Conservation (phyloP, 2,329 filamentous ascomycete species). For the Ascochyta rabiei region DNA sequence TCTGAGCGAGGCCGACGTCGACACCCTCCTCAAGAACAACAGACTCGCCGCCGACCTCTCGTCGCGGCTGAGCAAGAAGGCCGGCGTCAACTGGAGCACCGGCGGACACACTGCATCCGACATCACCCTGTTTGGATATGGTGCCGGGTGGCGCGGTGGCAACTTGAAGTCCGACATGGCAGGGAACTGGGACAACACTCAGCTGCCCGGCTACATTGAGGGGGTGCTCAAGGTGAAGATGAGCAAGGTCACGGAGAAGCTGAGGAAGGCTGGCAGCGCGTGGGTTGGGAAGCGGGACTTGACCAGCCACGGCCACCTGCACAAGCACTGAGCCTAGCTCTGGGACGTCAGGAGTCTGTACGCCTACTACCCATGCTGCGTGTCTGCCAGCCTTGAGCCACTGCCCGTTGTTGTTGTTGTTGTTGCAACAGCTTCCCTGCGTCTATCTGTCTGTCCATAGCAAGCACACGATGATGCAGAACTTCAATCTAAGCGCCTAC, state of each 20-base stretch:
- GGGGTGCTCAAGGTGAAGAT: slow-evolving; percentile 25
- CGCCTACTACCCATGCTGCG: no score
- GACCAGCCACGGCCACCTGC: slow-evolving; percentile 8
- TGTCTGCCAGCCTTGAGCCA: no score
- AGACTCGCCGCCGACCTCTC: slow-evolving; percentile 38
- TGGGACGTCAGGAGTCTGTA: no score
- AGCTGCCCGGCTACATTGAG: slow-evolving; percentile 29
- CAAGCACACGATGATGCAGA: no score
- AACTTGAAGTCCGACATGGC: slow-evolving; percentile 29
- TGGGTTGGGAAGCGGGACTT: slow-evolving; percentile 22
- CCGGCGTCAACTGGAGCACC: slow-evolving; percentile 47
- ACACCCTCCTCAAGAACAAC: slow-evolving; percentile 34
- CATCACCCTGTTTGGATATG: slow-evolving; percentile 48
- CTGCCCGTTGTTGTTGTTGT: no score
- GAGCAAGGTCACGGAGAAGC: slow-evolving; percentile 25
- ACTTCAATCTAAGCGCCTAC: no score
- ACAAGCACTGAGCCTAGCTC: slow-evolving; percentile 4
- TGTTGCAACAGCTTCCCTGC: no score
- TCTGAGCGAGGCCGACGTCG: slow-evolving; percentile 30
- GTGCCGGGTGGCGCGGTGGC: slow-evolving; percentile 20
- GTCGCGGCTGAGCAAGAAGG: slow-evolving; percentile 36
- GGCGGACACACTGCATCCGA: slow-evolving; percentile 48
- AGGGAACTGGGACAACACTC: slow-evolving; percentile 32
- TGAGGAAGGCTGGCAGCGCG: slow-evolving; percentile 19
- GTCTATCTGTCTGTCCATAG: no score